These are phyloP conservation scores for Verticillium isaacii DNA, from an alignment of 2,329 filamentous ascomycete species.

Conservation along the genomic window DNA sequence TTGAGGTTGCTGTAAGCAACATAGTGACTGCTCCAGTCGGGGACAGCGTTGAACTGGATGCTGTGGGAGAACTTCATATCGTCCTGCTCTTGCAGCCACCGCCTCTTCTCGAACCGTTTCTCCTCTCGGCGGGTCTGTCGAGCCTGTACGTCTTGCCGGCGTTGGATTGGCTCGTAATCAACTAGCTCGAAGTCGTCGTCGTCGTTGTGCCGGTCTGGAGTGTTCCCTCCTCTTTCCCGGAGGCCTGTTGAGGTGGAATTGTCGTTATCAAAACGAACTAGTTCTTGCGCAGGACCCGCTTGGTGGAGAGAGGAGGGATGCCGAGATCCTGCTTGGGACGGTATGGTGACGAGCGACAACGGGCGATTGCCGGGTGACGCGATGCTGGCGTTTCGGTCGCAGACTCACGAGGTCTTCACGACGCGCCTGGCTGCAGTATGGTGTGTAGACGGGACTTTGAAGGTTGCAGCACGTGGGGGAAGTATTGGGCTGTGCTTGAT, in stretches of 20 bases:
- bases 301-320: slow-evolving; percentile 15
- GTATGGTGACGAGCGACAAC: slow-evolving; percentile 9
- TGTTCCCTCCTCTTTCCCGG: slow-evolving; percentile 13
- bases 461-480: slow-evolving; percentile 13
- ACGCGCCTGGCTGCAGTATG: neutral
- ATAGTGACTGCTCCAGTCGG: slow-evolving; percentile 98
- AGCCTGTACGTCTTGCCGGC: slow-evolving; percentile 22
- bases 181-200: slow-evolving; percentile 33
- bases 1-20: slow-evolving; percentile 98
- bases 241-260: slow-evolving; percentile 6
- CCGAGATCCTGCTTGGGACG: slow-evolving; percentile 5
- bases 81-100: slow-evolving; percentile 67
- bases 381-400: slow-evolving; percentile 1
- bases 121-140: slow-evolving; percentile 27
- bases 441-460: neutral
- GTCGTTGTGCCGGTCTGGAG: slow-evolving; percentile 1
- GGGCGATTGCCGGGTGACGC: slow-evolving; percentile 8
- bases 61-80: slow-evolving; percentile 99
- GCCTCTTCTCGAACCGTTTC: slow-evolving; percentile 59
- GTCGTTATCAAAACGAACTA: slow-evolving; percentile 9
- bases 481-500: slow-evolving; percentile 10
- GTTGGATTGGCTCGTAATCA: slow-evolving; percentile 29
- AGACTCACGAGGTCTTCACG: slow-evolving; percentile 1
- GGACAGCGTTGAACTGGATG: slow-evolving; percentile 98
- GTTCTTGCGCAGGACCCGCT: slow-evolving; percentile 9